Conservation (phyloP, 1,284 basidiomycete species). For the Singerocomus rubriflavus region DNA sequence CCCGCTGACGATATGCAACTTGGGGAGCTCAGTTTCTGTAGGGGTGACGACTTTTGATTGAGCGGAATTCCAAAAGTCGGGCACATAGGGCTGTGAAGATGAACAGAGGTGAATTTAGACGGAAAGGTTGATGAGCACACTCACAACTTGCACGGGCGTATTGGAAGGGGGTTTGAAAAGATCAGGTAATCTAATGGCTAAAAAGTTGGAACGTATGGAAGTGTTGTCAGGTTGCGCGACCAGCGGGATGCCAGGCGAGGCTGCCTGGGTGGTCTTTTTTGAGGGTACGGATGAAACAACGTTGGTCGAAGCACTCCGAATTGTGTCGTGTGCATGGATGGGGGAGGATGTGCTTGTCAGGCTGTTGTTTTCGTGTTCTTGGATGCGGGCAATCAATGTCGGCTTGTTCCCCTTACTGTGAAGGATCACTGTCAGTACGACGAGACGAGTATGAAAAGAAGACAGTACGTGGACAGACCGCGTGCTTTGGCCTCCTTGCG, state of each 20-base stretch:
- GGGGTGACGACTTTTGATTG: slow-evolving; percentile 33
- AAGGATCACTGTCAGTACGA: slow-evolving; percentile 2
- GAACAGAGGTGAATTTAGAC: not conserved
- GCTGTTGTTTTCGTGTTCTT: slow-evolving; percentile 43
- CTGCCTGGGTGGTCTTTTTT: slow-evolving; percentile 22
- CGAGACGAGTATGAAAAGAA: not conserved
- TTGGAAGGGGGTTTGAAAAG: slow-evolving; percentile 43
- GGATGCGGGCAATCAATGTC: slow-evolving; percentile 52
- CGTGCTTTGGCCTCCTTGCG: slow-evolving; percentile 63
- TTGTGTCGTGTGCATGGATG: slow-evolving; percentile 19
- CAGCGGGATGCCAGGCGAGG: slow-evolving; percentile 40
- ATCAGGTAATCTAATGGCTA: slow-evolving; percentile 58
- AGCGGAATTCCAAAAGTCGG: slow-evolving; percentile 70
- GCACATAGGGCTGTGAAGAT: slow-evolving; percentile 59
- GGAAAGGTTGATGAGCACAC: slow-evolving; percentile 25
- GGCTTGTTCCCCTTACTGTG: slow-evolving; percentile 59
- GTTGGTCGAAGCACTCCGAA: slow-evolving; percentile 36
- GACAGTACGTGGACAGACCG: slow-evolving; percentile 55
- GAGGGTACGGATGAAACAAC: slow-evolving; percentile 16
- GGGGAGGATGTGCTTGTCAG: slow-evolving; percentile 10
- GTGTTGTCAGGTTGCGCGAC: slow-evolving; percentile 20
- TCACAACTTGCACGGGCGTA: slow-evolving; percentile 56
- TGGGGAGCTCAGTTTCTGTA: slow-evolving; percentile 44
- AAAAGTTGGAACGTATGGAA: slow-evolving; percentile 29
- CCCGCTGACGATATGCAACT: slow-evolving; percentile 71